These are phyloP conservation scores for Chlorencoelia australis DNA, from an alignment of 2,329 filamentous ascomycete species.

Conservation along the genomic window DNA sequence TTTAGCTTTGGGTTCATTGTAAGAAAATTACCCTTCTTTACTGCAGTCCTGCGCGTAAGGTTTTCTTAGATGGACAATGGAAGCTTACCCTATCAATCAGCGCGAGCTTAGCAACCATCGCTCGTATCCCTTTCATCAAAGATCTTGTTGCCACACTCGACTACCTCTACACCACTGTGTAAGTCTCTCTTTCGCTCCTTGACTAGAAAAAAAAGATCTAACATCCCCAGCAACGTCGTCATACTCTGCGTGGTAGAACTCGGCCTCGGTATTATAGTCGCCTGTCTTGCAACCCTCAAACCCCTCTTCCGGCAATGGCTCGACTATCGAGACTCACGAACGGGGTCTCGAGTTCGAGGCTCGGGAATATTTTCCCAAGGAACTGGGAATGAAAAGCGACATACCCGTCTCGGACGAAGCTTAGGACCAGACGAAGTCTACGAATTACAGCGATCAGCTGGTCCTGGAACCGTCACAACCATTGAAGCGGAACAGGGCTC, in stretches of 20 bases:
- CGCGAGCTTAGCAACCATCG: constrained; percentile 22
- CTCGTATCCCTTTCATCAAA: constrained; percentile 21
- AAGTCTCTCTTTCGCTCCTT: constrained; percentile 13
- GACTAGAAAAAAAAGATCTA: neutral
- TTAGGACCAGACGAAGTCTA: too few species aligned
- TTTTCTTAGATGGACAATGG: neutral
- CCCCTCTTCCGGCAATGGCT: constrained; percentile 19
- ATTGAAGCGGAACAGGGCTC: too few species aligned
- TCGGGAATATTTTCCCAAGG: too few species aligned
- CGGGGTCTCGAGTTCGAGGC: too few species aligned
- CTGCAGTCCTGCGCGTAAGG: too few species aligned
- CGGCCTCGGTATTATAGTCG: constrained; percentile 18
- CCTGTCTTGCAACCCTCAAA: constrained; percentile 18
- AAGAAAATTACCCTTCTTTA: constrained; percentile 18
- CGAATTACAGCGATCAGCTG: too few species aligned
- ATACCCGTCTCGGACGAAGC: too few species aligned
- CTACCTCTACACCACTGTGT: constrained; percentile 19
- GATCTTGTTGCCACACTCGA: constrained; percentile 14
- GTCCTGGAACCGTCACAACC: too few species aligned
- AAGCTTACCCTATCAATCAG: constrained; percentile 9
- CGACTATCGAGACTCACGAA: too few species aligned
- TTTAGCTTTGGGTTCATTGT: constrained; percentile 29
- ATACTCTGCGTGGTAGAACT: constrained; percentile 16
- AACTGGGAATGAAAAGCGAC: too few species aligned
- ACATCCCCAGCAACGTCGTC: neutral